Evolutionary conservation across 2,329 filamentous ascomycete genomes (phyloP).

Genomic region (Dryadomyces quercivorus): DNA sequence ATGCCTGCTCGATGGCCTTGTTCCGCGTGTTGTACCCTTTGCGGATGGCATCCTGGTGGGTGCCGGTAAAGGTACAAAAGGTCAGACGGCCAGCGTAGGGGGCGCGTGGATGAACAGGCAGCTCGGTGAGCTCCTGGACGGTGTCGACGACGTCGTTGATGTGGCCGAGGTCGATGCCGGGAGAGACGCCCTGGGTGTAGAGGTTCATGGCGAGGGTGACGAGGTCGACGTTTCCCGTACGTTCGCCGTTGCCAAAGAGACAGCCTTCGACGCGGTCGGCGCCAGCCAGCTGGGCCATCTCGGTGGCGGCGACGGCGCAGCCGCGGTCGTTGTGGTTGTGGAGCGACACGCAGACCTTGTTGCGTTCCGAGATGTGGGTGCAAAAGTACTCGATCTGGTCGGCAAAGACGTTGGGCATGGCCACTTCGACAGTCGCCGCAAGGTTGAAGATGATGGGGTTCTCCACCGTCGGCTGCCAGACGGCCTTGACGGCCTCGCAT

Average conservation of each 20-base stretch:
- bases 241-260: slow-evolving; percentile 87
- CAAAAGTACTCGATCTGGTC: slow-evolving; percentile 97
- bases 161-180: slow-evolving; percentile 69
- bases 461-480: slow-evolving; percentile 72
- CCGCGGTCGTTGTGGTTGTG: slow-evolving; percentile 94
- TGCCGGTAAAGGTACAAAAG: slow-evolving; percentile 80
- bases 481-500: slow-evolving; percentile 86
- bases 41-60: slow-evolving; percentile 93
- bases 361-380: slow-evolving; percentile 66
- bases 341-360: slow-evolving; percentile 79
- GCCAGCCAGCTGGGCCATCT: slow-evolving; percentile 91
- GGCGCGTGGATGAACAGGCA: slow-evolving; percentile 77
- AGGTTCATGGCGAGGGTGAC: slow-evolving; percentile 88
- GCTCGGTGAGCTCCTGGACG: slow-evolving; percentile 60
- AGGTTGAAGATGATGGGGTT: slow-evolving; percentile 93
- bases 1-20: too few species aligned
- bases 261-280: slow-evolving; percentile 91
- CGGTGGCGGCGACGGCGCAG: slow-evolving; percentile 78
- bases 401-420: slow-evolving; percentile 89
- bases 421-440: slow-evolving; percentile 89
- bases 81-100: slow-evolving; percentile 87
- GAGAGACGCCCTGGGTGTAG: slow-evolving; percentile 87
- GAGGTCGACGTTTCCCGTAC: slow-evolving; percentile 90
- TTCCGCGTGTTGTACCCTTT: slow-evolving; percentile 72
- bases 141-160: slow-evolving; percentile 85